These are phyloP conservation scores for Hanseniaspora pseudoguilliermondii DNA, from an alignment of 805 yeast species.

Conservation along the genomic window DNA sequence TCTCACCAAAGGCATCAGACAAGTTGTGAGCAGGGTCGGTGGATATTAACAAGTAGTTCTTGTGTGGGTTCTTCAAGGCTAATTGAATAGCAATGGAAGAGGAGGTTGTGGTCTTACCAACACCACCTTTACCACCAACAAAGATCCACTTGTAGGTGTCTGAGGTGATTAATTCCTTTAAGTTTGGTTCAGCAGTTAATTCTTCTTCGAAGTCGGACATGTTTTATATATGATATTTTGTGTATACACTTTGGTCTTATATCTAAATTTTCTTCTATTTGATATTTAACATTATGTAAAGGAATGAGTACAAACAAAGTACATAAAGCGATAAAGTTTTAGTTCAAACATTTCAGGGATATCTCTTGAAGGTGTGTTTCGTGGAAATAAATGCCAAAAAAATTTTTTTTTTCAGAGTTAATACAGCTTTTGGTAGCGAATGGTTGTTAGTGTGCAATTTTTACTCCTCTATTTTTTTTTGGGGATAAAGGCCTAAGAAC, in stretches of 20 bases:
- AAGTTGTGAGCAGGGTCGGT: constrained; percentile 98
- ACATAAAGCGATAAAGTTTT: no score
- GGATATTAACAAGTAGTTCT: constrained; percentile 76
- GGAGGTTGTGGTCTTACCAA: constrained; percentile 95
- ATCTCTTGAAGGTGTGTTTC: no score
- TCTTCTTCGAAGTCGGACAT: constrained; percentile 29
- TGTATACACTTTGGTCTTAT: background rate
- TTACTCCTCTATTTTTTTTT: no score
- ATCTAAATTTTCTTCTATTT: background rate
- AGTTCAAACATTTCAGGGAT: no score
- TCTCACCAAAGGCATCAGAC: constrained; percentile 96
- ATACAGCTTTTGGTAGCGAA: no score
- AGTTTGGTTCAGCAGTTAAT: constrained; percentile 56
- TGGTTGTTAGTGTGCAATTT: no score
- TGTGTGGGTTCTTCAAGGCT: constrained; percentile 66
- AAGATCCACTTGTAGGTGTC: constrained; percentile 83
- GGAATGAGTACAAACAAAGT: background rate
- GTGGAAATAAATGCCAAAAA: no score
- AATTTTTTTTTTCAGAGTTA: no score
- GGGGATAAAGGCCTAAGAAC: no score
- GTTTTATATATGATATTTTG: background rate
- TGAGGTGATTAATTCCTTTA: constrained; percentile 55
- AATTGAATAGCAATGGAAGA: constrained; percentile 90
- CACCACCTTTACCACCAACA: constrained; percentile 99
- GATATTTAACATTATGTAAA: background rate